Percentiles rank a stretch among this genome's conserved stretches.
Evolutionary conservation across 257 asterid genomes (phyloP).

Genomic region (Gardenia jasminoides): DNA sequence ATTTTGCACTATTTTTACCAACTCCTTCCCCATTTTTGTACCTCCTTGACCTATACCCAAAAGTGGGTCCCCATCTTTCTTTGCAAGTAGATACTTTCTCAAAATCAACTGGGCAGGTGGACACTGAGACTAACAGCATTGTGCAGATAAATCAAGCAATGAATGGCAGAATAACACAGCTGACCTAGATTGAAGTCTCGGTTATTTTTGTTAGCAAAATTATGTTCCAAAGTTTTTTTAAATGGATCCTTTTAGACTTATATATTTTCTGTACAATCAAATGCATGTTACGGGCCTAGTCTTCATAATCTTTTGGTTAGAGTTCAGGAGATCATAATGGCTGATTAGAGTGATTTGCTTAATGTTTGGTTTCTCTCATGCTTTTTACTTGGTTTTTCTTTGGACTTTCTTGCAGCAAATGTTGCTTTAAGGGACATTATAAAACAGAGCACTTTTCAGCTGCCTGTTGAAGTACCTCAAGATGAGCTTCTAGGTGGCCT

Average conservation of each 20-base stretch:
- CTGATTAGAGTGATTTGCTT: not conserved
- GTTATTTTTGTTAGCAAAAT: no score
- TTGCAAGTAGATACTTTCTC: not conserved
- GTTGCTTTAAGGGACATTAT: no score
- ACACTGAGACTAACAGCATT: not conserved
- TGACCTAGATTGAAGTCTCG: not conserved
- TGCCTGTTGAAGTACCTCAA: slow-evolving; percentile 33
- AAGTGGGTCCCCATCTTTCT: not conserved
- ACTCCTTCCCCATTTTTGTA: not conserved
- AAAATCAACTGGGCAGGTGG: not conserved
- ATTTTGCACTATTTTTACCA: not conserved
- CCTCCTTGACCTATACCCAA: no score
- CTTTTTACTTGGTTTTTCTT: no score
- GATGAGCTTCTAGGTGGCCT: slow-evolving; percentile 62
- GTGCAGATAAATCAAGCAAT: not conserved
- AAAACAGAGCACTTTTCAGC: no score
- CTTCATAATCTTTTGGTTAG: not conserved
- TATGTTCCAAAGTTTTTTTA: no score
- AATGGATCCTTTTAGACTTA: not conserved
- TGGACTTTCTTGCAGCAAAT: no score
- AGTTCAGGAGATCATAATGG: not conserved
- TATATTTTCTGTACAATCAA: not conserved
- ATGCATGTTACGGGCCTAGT: not conserved
- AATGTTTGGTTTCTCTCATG: no score
- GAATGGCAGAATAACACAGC: not conserved